Evolutionary conservation across 176 grass and related monocot species (phyloP), one percentile per base, ranked within the genome.

Genomic region (Paspalum notatum): DNA sequence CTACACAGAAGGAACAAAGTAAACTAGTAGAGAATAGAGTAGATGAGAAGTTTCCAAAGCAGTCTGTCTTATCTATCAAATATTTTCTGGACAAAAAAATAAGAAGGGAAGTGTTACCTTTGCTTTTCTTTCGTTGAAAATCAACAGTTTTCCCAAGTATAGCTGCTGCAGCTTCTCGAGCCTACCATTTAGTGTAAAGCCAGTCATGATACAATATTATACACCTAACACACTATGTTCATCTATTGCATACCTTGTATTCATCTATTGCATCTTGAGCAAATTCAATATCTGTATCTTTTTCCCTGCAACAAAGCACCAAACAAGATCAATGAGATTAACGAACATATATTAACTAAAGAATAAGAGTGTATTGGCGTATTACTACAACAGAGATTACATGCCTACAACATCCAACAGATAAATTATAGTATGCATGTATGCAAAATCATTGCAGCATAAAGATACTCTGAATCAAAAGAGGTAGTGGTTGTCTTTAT

Each of bases 241-340:
- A n/a, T n/a, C n/a, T n/a, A 79, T n/a, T 72, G 61, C 55, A 40
- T 88, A 98, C 96, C 93, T 88, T 99, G 74, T 99, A 91, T 74
- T 99, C 96, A 86, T 99, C 96, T 55, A 99, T 99, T 72, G 92
- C 92, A 90, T 95, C 96, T 85, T 99, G 96, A 82, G 96, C 92
- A 95, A 99, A 99, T 62, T 94, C 92, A 82, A 99, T 99, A 69
- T 99, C 96, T 57, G 90, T 99, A 78, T 99, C 90, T 60, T 91
- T 99, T 80, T 99, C 96, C 96, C 96, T 99, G 86, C 53, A 91
- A 90, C 12, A 77, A 22, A 20, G 57, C 12, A 85, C 25, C 2
- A 71, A 50, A 77, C 47, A 89, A 56, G 27, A 40, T 85, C 26
- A 20, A n/a, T 4, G 20, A 61, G 38, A 77, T 7, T 24, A 43